Base-by-base conservation (phyloP, 805 yeast genomes). In the Metschnikowia anglica region DNA sequence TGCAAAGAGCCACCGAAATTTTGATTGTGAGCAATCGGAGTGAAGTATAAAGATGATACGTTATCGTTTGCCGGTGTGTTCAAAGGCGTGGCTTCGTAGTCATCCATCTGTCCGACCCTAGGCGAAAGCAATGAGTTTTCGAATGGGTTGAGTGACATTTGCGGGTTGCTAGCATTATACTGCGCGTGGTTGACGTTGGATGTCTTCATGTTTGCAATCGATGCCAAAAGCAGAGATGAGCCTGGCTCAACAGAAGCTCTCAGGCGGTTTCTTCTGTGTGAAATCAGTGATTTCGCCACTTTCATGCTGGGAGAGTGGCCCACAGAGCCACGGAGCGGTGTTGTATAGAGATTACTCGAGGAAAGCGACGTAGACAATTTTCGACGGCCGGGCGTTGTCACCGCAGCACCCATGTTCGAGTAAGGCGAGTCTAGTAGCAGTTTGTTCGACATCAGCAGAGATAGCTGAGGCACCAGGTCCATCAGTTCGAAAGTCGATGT, bases 341-440 rank as follows among this genome's bases (percentile, higher is more conserved):
- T 72, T 13, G 61, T 53, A 43, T 60, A 54, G 41, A 48, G 46
- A 35, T 50, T 49, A 19, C 50, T 43, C 47, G 70, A 57, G 30
- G 65, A 53, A 34, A 70, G 49, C 44, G 71, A 61, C 31, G 64
- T 51, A 48, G 70, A 58, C 55, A 65, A 61, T 35, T 61, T 63
- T 44, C 74, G 54, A 18, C 66, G 55, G 16, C 68, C 53, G 1
- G 75, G 74, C 6, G 74, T 70, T 27, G 66, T 54, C 28, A 54
- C 44, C 10, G 37, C 16, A n/a, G 43, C 39, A n/a, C 38, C 41
- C 26, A 42, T 40, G 34, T 29, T 43, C n/a, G 65, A 58, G 37
- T 55, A 51, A 4, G 71, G 68, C 19, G 63, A 56, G 43, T 63
- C 70, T 42, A 58, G 47, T 13, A 65, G 54, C 41, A 66, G 63